These are phyloP conservation scores for Salix caprea DNA, from an alignment of 345 rosid genomes.

Conservation along the genomic window DNA sequence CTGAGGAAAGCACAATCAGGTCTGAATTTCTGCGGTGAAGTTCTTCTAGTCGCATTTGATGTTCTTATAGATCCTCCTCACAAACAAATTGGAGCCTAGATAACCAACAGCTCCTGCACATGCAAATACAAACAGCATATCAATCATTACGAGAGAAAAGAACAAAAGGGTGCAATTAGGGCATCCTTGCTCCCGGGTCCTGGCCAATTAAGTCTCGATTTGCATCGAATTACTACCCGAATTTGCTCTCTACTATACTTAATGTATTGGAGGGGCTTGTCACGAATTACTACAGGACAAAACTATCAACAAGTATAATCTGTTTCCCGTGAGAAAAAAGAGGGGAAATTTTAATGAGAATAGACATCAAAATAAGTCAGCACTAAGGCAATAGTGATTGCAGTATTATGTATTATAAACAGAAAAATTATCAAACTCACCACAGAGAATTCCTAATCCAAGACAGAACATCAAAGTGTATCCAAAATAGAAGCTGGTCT, in stretches of 20 bases:
- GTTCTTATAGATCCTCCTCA: slow-evolving; percentile 95
- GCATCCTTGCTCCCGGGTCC: background rate
- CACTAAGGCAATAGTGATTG: background rate
- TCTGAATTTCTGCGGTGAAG: background rate
- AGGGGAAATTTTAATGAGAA: background rate
- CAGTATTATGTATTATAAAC: background rate
- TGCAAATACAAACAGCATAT: background rate
- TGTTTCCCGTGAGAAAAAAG: background rate
- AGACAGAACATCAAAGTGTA: slow-evolving; percentile 96
- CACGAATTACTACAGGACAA: background rate
- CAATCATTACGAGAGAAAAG: background rate
- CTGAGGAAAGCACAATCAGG: slow-evolving; percentile 23
- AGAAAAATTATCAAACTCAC: slow-evolving; percentile 37
- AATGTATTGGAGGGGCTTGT: background rate
- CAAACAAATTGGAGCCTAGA: slow-evolving; percentile 87
- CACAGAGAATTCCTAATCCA: slow-evolving; percentile 89
- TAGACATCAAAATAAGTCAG: background rate
- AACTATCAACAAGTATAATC: background rate
- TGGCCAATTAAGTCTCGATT: background rate
- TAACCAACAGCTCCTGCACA: slow-evolving; percentile 86
- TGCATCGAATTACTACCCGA: background rate
- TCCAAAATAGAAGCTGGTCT: slow-evolving; percentile 95
- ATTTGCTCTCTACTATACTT: background rate
- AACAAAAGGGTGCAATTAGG: background rate
- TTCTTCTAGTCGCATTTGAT: slow-evolving; percentile 84